Percentiles rank a stretch among this genome's conserved stretches.
These are phyloP conservation scores for Coemansia sp. DNA, from an alignment of 192 early-diverging fungal genomes.

Conservation along the genomic window DNA sequence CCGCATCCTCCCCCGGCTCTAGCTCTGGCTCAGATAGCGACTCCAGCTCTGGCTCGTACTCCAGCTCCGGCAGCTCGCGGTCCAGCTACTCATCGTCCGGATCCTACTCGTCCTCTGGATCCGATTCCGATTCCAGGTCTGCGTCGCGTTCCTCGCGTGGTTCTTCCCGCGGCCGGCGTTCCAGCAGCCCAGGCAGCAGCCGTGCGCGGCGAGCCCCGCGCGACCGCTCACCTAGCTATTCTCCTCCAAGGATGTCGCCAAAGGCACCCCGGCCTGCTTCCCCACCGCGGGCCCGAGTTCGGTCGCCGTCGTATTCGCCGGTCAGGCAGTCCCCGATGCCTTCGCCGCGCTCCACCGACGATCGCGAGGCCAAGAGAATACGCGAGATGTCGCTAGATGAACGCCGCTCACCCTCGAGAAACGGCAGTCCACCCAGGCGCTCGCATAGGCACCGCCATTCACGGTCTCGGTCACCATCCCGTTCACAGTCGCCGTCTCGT, in stretches of 20 bases:
- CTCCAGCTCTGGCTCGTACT: conserved; percentile 12
- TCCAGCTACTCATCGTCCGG: conserved; percentile 1
- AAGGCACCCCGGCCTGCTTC: too few relatives aligned
- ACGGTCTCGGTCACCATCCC: conserved; percentile 3
- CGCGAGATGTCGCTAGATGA: conserved; percentile 12
- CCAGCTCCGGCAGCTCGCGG: conserved; percentile 11
- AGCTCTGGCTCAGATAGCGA: conserved; percentile 19
- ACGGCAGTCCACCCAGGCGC: not conserved
- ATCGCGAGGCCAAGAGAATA: conserved; percentile 4
- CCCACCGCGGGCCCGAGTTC: too few relatives aligned
- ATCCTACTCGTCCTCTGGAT: conserved; percentile 7
- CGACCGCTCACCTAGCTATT: too few relatives aligned
- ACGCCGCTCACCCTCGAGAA: not conserved
- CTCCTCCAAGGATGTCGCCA: too few relatives aligned
- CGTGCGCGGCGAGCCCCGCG: too few relatives aligned
- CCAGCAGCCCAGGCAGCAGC: not conserved
- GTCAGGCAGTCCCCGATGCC: conserved; percentile 1
- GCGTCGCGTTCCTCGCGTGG: conserved; percentile 3
- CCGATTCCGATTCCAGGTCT: conserved; percentile 12
- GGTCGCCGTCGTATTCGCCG: conserved; percentile 41
- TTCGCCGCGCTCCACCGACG: too few relatives aligned
- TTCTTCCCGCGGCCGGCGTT: conserved; percentile 1
- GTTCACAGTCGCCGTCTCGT: conserved; percentile 3
- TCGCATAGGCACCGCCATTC: not conserved
- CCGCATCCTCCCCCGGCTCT: conserved; percentile 4